phyloP scores from a whole-genome alignment of 192 early-diverging fungal species.

The Coemansia sp. region DNA sequence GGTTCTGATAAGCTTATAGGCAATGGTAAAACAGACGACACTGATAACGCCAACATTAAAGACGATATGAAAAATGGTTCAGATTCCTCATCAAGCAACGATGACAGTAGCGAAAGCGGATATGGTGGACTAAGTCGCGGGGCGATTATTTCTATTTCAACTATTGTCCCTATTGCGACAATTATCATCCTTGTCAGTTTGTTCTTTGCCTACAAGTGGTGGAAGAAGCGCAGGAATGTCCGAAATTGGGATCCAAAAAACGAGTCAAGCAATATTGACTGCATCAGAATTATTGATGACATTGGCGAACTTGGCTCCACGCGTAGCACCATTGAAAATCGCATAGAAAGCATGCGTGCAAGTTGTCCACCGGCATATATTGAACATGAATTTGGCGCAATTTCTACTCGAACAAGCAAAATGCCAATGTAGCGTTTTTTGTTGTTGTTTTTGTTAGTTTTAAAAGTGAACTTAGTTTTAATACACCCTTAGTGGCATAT shows the following conservation, averaged over 20 bases:
- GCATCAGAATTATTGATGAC: slow-evolving; percentile 38
- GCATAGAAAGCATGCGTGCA: neutral
- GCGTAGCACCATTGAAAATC: neutral
- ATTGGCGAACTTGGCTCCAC: neutral
- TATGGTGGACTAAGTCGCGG: slow-evolving; percentile 27
- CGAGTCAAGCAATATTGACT: slow-evolving; percentile 35
- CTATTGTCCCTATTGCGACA: slow-evolving; percentile 26
- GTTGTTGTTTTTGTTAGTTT: neutral
- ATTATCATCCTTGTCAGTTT: slow-evolving; percentile 31
- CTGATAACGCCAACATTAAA: neutral
- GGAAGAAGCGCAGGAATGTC: slow-evolving; percentile 24
- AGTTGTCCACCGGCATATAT: neutral
- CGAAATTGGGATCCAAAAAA: slow-evolving; percentile 47
- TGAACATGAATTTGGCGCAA: neutral
- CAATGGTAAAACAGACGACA: slow-evolving; percentile 6
- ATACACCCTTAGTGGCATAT: neutral
- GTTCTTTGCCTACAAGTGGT: slow-evolving; percentile 49
- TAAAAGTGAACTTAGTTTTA: neutral
- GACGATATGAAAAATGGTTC: neutral
- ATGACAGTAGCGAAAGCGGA: neutral
- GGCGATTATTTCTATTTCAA: slow-evolving; percentile 33
- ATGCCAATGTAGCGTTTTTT: neutral
- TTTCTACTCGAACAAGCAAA: slow-evolving; percentile 6
- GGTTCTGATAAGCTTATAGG: neutral
- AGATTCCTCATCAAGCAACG: neutral